Conservation (phyloP, 108 stramenopile species). For the Cyclostephanos invisitatus region DNA sequence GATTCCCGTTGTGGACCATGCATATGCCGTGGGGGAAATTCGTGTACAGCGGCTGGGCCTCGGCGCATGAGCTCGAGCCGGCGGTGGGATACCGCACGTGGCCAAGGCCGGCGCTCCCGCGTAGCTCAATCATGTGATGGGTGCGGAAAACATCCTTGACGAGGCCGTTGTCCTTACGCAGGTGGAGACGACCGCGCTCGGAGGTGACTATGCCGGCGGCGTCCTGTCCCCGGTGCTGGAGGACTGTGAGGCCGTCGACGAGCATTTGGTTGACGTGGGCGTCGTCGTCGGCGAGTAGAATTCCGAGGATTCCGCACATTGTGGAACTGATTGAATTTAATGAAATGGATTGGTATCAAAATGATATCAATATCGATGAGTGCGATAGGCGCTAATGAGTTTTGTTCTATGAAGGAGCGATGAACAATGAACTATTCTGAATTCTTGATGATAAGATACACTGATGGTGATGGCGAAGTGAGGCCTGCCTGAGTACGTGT, state of each 20-base stretch:
- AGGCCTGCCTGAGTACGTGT: too few species aligned
- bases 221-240: slow-evolving; percentile 99
- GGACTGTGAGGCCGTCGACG: slow-evolving; percentile 96
- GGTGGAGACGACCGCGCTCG: slow-evolving; percentile 80
- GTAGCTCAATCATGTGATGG: slow-evolving; percentile 91
- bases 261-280: slow-evolving; percentile 91
- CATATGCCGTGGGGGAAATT: slow-evolving; percentile 98
- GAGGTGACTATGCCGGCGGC: slow-evolving; percentile 97
- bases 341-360: too few species aligned
- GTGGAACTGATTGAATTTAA: slow-evolving; percentile 3
- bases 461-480: too few species aligned
- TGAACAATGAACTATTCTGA: too few species aligned
- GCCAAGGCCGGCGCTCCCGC: slow-evolving; percentile 92
- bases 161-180: slow-evolving; percentile 96
- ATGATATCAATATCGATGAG: too few species aligned
- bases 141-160: slow-evolving; percentile 97
- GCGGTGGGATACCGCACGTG: slow-evolving; percentile 98
- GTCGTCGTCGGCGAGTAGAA: slow-evolving; percentile 83
- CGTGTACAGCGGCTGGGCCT: slow-evolving; percentile 97
- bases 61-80: slow-evolving; percentile 84
- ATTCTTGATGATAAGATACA: too few species aligned
- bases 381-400: too few species aligned
- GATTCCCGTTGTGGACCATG: slow-evolving; percentile 98
- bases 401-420: too few species aligned
- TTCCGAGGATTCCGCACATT: slow-evolving; percentile 93